phyloP scores from a whole-genome alignment of 768 basidiomycete genomes.

The Suillus sp. region DNA sequence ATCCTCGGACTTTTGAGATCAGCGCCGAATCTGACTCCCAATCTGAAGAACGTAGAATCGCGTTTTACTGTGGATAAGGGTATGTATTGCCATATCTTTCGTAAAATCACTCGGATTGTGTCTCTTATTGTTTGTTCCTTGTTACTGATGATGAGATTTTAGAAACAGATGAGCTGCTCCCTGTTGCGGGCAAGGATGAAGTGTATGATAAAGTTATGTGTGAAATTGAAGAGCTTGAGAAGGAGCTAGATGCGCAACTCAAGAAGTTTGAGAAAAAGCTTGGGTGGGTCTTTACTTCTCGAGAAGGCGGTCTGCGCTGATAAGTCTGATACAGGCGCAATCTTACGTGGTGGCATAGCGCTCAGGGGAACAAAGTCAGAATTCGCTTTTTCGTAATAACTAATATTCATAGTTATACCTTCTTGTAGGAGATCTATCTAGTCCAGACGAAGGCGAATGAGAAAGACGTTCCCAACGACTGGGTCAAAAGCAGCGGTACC shows the following conservation, averaged over 20 bases:
- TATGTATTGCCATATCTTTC: conserved; percentile 26
- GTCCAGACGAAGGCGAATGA: conserved; percentile 67
- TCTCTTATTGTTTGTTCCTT: background rate
- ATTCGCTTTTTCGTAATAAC: conserved; percentile 3
- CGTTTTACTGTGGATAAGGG: conserved; percentile 69
- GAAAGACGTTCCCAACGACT: conserved; percentile 75
- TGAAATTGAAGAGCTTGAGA: conserved; percentile 73
- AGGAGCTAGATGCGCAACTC: conserved; percentile 66
- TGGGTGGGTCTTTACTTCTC: conserved; percentile 45
- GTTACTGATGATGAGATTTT: conserved; percentile 10
- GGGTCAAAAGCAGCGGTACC: conserved; percentile 79
- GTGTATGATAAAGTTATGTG: conserved; percentile 77
- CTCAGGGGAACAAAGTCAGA: conserved; percentile 75
- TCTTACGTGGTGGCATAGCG: conserved; percentile 74
- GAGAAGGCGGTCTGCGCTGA: conserved; percentile 14
- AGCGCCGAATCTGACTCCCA: conserved; percentile 75
- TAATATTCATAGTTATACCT: conserved; percentile 7
- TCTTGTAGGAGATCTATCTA: conserved; percentile 81
- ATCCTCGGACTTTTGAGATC: conserved; percentile 74
- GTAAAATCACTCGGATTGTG: background rate
- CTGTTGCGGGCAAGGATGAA: conserved; percentile 82
- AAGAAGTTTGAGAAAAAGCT: conserved; percentile 66
- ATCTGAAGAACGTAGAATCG: conserved; percentile 71
- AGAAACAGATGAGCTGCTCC: conserved; percentile 74
- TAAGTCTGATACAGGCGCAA: conserved; percentile 44